Evolutionary conservation across 352 stramenopile species (phyloP), one percentile per base, ranked within the genome.

Genomic region (Globisporangium spiculum): DNA sequence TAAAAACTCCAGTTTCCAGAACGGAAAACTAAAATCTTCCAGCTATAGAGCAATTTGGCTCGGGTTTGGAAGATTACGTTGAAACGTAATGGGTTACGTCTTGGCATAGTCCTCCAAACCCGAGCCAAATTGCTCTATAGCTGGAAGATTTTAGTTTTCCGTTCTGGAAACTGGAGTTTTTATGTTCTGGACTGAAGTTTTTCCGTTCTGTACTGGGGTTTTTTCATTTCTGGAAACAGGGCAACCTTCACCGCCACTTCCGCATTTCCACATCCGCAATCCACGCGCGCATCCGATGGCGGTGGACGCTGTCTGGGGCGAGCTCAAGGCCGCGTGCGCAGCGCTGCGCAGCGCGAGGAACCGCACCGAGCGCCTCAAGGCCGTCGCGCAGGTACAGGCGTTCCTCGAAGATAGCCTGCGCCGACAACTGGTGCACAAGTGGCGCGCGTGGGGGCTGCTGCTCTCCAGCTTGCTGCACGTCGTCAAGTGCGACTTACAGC

Each of bases 391-490:
- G 27, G 48, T 83, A 24, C 79, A 90, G 73, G 55, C 22, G 16
- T 92, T 91, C 54, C 65, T 95, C 57, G 71, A 65, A 32, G 75
- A 86, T 58, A 71, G 88, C n/a, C 63, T 61, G 44, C 73, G 68
- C 38, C 84, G 84, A 22, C 72, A 81, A 54, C 73, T 80, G 48
- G 75, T 95, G 53, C 85, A 91, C 69, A 86, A 85, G 60, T 95
- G 85, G 87, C 79, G 79, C 60, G 78, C 71, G 10, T 95, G 87
- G 87, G 83, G 84, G 5, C 76, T 82, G 58, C 54, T 93, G 34
- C 70, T 93, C 36, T 77, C 72, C 8, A 78, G 66, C 46, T 52
- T 91, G 10, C 71, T 93, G 44, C 61, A 78, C 24, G 75, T 79
- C 10, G 65, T 95, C 5, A 78, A 81, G 52, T 61, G 52, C 30